Evolutionary conservation across 73 alveolate species (phyloP), one percentile per base, ranked within the genome.

Genomic region (Paramecium sonneborni): DNA sequence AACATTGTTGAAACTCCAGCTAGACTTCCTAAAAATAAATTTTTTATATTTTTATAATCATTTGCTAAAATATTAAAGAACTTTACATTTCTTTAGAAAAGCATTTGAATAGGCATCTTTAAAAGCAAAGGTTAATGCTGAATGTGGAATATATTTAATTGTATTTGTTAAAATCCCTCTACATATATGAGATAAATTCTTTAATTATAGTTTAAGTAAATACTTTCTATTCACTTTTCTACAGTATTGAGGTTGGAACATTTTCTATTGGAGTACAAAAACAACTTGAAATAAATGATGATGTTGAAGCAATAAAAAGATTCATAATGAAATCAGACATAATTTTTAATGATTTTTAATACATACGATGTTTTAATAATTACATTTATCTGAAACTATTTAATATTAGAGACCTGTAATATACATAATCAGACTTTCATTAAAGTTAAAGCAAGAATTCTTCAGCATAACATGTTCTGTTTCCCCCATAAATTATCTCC

Each of bases 51-150:
- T n/a, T 79, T 32, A 37, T 20, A 18, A 8, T 23, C 8, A n/a
- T 24, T 28, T 12, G 9, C 74, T 26, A 43, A 43, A 38, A 9
- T 89, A 89, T 3, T 56, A 15, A 37, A 44, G 72, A 69, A 88
- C 43, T 38, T 85, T 62, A 62, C 84, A 23, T 12, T 11, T 30
- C 23, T 21, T 26, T 12, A 93, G 57, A 93, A 97, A 94, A 62
- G 43, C 28, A 76, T 96, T 95, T 93, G 95, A 95, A 93, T 93
- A 94, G 84, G 94, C 90, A 76, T 94, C 98, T 93, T 97, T 97
- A 92, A 96, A 95, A 48, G 99, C 98, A 89, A 98, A 95, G 95
- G 96, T 95, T 70, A 97, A 90, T 57, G 99, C 99, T 92, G 97
- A 96, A 26, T 96, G 85, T 7, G 98, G 98, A 24, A 93, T 55